Evolutionary conservation across 1,284 basidiomycete species (phyloP).

Genomic region (Phellopilus nigrolimitatus): DNA sequence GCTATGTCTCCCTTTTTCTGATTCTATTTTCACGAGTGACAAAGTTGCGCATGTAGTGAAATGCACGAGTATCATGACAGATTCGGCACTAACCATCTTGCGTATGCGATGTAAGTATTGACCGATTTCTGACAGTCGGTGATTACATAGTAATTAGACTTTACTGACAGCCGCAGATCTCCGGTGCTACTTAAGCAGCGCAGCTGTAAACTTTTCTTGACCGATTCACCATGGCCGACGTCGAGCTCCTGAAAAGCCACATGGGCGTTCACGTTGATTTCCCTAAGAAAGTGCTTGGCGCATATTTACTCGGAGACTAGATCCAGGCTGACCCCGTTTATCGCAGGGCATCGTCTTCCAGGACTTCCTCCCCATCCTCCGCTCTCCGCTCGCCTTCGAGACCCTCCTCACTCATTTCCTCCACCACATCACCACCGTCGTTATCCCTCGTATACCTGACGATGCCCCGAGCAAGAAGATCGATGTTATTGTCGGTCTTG

Average conservation of each 20-base stretch:
- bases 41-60: no score
- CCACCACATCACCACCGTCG: slow-evolving; percentile 64
- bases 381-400: slow-evolving; percentile 82
- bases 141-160: no score
- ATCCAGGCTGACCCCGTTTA: not conserved
- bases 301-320: not conserved
- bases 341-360: slow-evolving; percentile 73
- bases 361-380: slow-evolving; percentile 89
- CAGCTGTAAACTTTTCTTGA: slow-evolving; percentile 19
- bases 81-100: no score
- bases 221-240: slow-evolving; percentile 60
- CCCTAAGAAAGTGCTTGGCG: slow-evolving; percentile 69
- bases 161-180: not conserved
- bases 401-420: slow-evolving; percentile 88
- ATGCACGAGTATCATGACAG: no score
- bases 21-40: not conserved
- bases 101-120: no score
- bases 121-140: no score
- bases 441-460: slow-evolving; percentile 28
- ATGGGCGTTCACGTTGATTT: slow-evolving; percentile 76
- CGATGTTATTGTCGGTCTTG: slow-evolving; percentile 93
- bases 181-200: slow-evolving; percentile 9
- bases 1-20: slow-evolving; percentile 8
- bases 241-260: slow-evolving; percentile 64
- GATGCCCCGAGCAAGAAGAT: slow-evolving; percentile 64